Percentiles rank a stretch among this genome's conserved stretches.
phyloP scores from a whole-genome alignment of 2,329 filamentous ascomycete genomes.

The Xylaria sp. region DNA sequence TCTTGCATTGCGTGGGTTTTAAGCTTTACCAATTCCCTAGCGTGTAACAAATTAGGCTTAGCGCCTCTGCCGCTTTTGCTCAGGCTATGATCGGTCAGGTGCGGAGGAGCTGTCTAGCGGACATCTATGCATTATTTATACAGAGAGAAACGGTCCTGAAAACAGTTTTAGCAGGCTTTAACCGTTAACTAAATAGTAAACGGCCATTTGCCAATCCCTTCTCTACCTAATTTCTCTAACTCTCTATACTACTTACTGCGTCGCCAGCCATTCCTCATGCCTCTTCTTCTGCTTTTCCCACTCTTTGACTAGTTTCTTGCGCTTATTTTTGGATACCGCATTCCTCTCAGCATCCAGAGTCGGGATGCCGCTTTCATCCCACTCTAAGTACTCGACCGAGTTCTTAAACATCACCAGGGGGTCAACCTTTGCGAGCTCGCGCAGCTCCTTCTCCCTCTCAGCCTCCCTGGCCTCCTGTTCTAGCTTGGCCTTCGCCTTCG shows the following conservation, averaged over 20 bases:
- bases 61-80: too few species aligned
- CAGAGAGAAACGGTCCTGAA: too few species aligned
- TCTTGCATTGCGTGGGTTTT: background rate
- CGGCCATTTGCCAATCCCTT: background rate
- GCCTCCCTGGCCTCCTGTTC: constrained; percentile 24
- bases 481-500: constrained; percentile 26
- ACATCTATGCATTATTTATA: background rate
- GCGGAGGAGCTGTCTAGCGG: too few species aligned
- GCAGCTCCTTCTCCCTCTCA: constrained; percentile 25
- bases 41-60: too few species aligned
- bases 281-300: constrained; percentile 34
- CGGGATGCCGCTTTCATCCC: constrained; percentile 34
- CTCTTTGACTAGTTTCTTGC: constrained; percentile 34
- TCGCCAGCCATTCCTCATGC: constrained; percentile 33
- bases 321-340: constrained; percentile 29
- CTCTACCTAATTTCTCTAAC: background rate
- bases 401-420: constrained; percentile 30
- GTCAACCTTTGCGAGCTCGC: constrained; percentile 26
- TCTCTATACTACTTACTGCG: constrained; percentile 17
- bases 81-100: too few species aligned
- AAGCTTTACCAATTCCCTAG: too few species aligned
- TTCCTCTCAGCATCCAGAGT: constrained; percentile 23
- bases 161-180: too few species aligned
- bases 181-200: too few species aligned
- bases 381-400: constrained; percentile 30